Percentiles rank a stretch among this genome's conserved stretches.
phyloP scores from a whole-genome alignment of 495 filamentous ascomycete genomes.

The Podospora pseudocomata region DNA sequence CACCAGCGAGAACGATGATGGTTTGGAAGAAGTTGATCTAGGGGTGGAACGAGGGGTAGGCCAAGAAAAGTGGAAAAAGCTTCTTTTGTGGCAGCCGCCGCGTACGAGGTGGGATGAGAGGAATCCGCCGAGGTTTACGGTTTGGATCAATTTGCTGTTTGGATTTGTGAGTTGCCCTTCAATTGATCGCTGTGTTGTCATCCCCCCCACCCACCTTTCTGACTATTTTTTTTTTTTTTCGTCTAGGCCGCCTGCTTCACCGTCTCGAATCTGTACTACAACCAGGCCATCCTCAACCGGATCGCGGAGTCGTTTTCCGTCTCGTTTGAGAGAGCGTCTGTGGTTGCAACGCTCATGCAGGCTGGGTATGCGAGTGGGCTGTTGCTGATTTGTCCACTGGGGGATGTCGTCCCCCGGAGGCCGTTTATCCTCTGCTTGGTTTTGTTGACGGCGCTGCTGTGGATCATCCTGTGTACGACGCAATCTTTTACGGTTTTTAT shows the following conservation, averaged over 20 bases:
- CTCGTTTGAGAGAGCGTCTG: conserved; percentile 52
- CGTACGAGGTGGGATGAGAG: conserved; percentile 31
- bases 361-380: conserved; percentile 75
- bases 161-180: conserved; percentile 26
- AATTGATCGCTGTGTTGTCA: neutral
- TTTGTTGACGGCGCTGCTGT: conserved; percentile 61
- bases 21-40: neutral
- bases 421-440: conserved; percentile 66
- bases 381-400: conserved; percentile 72
- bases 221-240: too few relatives aligned
- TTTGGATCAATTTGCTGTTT: conserved; percentile 34
- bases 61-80: neutral
- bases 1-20: neutral
- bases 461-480: conserved; percentile 70
- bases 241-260: conserved; percentile 37
- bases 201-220: neutral
- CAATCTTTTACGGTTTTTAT: conserved; percentile 60
- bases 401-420: conserved; percentile 67
- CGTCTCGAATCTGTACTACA: conserved; percentile 68
- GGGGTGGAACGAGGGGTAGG: neutral
- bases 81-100: conserved; percentile 30
- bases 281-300: conserved; percentile 63
- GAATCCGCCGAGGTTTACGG: conserved; percentile 35
- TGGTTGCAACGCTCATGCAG: conserved; percentile 73
- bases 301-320: conserved; percentile 61